A percentile compares a stretch with the other conserved stretches of the same genome.
These are phyloP conservation scores for Sclerotinia minor DNA, from an alignment of 2,329 filamentous ascomycete genomes.

Conservation along the genomic window DNA sequence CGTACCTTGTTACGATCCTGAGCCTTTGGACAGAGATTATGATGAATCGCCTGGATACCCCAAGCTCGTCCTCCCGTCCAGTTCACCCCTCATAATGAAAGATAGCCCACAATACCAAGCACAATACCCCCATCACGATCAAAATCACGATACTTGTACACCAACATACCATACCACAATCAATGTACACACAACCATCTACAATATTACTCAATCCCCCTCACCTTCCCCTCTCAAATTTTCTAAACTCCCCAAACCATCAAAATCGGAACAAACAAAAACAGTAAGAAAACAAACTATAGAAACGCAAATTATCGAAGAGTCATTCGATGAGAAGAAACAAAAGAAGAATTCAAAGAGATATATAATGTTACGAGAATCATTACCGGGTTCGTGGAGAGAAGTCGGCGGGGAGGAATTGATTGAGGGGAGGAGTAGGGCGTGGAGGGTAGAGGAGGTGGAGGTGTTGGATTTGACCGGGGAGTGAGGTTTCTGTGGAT, in stretches of 20 bases:
- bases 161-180: constrained; percentile 6
- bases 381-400: constrained; percentile 21
- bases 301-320: constrained; percentile 6
- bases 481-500: neutral
- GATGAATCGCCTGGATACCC: constrained; percentile 3
- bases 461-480: constrained; percentile 25
- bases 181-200: constrained; percentile 16
- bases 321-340: neutral
- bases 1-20: neutral
- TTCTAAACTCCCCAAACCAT: neutral
- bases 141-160: neutral
- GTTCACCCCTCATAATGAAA: neutral
- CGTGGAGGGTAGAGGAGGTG: constrained; percentile 23
- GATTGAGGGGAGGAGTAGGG: constrained; percentile 24
- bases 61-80: constrained; percentile 10
- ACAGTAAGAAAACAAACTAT: constrained; percentile 4
- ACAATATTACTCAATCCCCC: constrained; percentile 14
- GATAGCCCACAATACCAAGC: neutral
- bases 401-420: constrained; percentile 17
- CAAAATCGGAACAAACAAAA: neutral
- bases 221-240: neutral
- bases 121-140: neutral
- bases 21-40: neutral
- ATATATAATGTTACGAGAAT: constrained; percentile 22
- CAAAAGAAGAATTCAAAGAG: constrained; percentile 1